Evolutionary conservation across 495 filamentous ascomycete genomes (phyloP), one percentile per base, ranked within the genome.

Genomic region (Penicillium egyptiacum): DNA sequence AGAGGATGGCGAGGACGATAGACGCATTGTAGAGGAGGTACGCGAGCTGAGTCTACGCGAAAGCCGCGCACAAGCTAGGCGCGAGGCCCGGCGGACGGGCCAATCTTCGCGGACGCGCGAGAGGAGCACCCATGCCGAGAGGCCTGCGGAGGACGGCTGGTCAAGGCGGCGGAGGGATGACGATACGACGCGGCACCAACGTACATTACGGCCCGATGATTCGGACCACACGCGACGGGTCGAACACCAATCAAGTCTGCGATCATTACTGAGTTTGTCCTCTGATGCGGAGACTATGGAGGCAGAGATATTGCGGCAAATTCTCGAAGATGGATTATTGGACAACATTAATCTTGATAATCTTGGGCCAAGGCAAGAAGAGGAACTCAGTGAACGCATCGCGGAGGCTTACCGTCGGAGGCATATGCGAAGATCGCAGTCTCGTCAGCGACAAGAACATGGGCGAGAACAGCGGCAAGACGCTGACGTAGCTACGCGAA

Each of bases 251-350:
- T 85, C 87, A 0, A 94, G 90, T 57, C 76, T 96, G 61, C 78
- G 92, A 53, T 93, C 87, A n/a, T 64, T 96, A 59, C 79, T 96
- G 54, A 90, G 87, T 59, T 74, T 84, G 12, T 88, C 87, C 0
- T 62, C 64, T 1, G 88, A 91, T 59, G 68, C 88, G n/a, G 88
- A 88, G 64, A 90, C 91, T 53, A 80, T 94, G 65, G 86, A 95
- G 68, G 90, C 93, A 64, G 91, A 94, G 67, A 96, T 96, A 57
- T 75, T 93, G 59, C 80, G 88, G 39, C 89, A 94, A 70, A 96
- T 96, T 48, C 82, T 91, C 58, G 90, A 93, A 61, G 91, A 96
- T 61, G 92, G 92, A 0, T 69, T 96, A 48, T 68, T 96, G 50
- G 89, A 96, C 60, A 91, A 91, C 30, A 82, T 96, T 49, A 90